Conservation (phyloP, 441 rosid genomes). For the Gossypium gossypioides region DNA sequence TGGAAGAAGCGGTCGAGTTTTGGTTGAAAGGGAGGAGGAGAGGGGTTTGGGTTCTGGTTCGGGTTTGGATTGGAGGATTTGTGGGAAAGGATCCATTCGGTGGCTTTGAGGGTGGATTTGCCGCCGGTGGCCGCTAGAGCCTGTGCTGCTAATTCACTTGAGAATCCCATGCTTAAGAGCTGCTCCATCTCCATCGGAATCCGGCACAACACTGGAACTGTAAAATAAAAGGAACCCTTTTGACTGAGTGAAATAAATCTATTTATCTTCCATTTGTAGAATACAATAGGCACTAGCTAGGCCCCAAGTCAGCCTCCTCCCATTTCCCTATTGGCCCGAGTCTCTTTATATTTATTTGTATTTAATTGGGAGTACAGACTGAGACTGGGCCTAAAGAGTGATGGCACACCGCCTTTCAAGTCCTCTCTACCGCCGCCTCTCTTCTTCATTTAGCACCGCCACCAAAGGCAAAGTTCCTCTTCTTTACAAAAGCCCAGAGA, state of each 20-base stretch:
- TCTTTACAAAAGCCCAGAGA: slow-evolving; percentile 36
- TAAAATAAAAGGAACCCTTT: background rate
- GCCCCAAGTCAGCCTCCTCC: background rate
- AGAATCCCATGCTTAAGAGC: slow-evolving; percentile 51
- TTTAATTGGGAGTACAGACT: background rate
- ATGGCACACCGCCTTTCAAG: slow-evolving; percentile 6
- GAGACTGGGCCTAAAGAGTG: background rate
- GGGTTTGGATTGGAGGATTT: slow-evolving; percentile 1
- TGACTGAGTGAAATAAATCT: background rate
- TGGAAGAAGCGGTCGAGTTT: slow-evolving; percentile 52
- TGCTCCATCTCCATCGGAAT: slow-evolving; percentile 41
- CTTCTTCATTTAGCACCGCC: background rate
- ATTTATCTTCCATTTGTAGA: background rate
- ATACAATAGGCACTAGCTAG: background rate
- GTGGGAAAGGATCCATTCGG: slow-evolving; percentile 52
- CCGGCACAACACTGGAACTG: background rate
- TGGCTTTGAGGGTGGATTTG: slow-evolving; percentile 42
- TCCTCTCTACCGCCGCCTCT: slow-evolving; percentile 7
- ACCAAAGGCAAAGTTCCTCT: slow-evolving; percentile 35
- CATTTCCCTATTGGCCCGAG: background rate
- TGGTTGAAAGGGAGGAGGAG: slow-evolving; percentile 27
- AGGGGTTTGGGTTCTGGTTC: background rate
- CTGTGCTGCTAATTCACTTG: slow-evolving; percentile 40
- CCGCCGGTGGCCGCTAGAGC: slow-evolving; percentile 59
- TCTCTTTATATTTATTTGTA: background rate